Percentiles rank a stretch among this genome's conserved stretches.
phyloP scores from a whole-genome alignment of 257 asterid species.

The Solanum pinnatisectum region DNA sequence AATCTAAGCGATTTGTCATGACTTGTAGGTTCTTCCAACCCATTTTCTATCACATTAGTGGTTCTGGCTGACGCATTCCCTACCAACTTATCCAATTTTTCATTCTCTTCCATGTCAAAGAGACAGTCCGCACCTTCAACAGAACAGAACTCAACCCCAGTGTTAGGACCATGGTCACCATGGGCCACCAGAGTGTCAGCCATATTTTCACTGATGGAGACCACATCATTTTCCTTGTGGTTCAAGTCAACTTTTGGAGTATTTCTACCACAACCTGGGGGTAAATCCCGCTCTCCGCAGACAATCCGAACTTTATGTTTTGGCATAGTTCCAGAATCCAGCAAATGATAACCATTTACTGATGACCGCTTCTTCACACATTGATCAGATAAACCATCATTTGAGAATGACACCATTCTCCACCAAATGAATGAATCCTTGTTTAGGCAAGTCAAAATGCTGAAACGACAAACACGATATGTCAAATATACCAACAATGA shows the following conservation, averaged over 20 bases:
- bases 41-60: conserved; percentile 5
- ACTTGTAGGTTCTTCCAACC: conserved; percentile 7
- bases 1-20: conserved; percentile 15
- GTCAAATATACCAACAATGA: not conserved
- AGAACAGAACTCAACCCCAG: conserved; percentile 10
- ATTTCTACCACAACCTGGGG: conserved; percentile 49
- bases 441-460: conserved; percentile 2
- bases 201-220: conserved; percentile 7
- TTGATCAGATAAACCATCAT: conserved; percentile 30
- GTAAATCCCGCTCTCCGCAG: conserved; percentile 50
- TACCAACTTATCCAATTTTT: conserved; percentile 28
- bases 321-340: conserved; percentile 8
- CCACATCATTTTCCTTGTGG: conserved; percentile 9
- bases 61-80: conserved; percentile 14
- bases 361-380: conserved; percentile 28
- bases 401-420: conserved; percentile 42
- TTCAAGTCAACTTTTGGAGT: conserved; percentile 3
- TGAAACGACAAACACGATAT: not conserved
- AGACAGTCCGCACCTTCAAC: conserved; percentile 6
- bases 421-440: not conserved
- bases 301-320: conserved; percentile 54
- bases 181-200: not conserved
- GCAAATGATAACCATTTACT: conserved; percentile 25
- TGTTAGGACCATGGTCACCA: conserved; percentile 11
- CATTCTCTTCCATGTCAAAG: conserved; percentile 13